Percentiles rank a stretch among this genome's conserved stretches.
These are phyloP conservation scores for Ilyonectria sp. DNA, from an alignment of 2,329 filamentous ascomycete genomes.

Conservation along the genomic window DNA sequence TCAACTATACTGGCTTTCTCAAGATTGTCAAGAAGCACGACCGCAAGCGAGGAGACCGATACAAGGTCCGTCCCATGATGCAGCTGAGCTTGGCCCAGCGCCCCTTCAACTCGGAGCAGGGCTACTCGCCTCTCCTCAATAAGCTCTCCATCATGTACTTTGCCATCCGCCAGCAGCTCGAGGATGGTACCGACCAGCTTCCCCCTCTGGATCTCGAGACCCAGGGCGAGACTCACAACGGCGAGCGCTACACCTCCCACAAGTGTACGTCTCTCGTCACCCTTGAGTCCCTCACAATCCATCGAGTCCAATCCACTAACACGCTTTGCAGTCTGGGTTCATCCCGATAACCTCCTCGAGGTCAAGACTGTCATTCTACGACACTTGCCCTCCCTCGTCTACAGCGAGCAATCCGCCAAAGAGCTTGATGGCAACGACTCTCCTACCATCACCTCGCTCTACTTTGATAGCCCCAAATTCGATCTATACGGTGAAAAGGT, in stretches of 20 bases:
- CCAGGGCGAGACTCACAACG: slow-evolving; percentile 71
- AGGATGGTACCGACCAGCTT: slow-evolving; percentile 63
- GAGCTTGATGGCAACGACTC: slow-evolving; percentile 86
- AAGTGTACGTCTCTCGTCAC: slow-evolving; percentile 75
- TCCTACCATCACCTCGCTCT: slow-evolving; percentile 93
- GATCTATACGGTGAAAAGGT: slow-evolving; percentile 90
- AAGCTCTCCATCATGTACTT: slow-evolving; percentile 96
- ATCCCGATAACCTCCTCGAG: slow-evolving; percentile 94
- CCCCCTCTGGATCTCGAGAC: slow-evolving; percentile 64
- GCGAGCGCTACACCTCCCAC: slow-evolving; percentile 85
- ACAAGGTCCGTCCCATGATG: slow-evolving; percentile 92
- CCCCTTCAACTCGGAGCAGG: slow-evolving; percentile 92
- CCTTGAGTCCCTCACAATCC: not conserved
- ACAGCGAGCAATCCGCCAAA: slow-evolving; percentile 89
- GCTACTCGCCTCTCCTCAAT: slow-evolving; percentile 91
- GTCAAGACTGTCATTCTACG: slow-evolving; percentile 97
- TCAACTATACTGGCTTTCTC: slow-evolving; percentile 98
- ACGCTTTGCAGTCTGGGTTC: slow-evolving; percentile 82
- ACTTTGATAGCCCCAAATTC: slow-evolving; percentile 93
- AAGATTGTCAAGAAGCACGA: slow-evolving; percentile 99
- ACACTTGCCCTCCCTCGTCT: slow-evolving; percentile 90
- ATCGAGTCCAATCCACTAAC: slow-evolving; percentile 21
- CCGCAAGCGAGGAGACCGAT: slow-evolving; percentile 87
- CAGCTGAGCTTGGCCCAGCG: slow-evolving; percentile 90
- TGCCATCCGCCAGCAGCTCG: slow-evolving; percentile 88